Evolutionary conservation across 139 green algal genomes (phyloP).

Genomic region (Volvox reticuliferus): DNA sequence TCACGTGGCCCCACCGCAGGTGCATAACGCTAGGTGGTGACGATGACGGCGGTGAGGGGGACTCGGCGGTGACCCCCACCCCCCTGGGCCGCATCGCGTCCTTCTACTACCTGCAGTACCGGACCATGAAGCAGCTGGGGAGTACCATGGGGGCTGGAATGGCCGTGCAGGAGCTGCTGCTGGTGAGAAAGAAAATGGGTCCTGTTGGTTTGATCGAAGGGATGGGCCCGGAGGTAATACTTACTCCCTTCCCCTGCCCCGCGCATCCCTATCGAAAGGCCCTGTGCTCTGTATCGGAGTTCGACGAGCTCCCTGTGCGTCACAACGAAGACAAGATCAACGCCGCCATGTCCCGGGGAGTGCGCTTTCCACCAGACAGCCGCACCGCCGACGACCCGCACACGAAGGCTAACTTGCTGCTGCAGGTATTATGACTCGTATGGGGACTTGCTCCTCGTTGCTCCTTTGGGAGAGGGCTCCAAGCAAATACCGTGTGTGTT

Average conservation of each 20-base stretch:
- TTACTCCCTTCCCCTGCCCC: not conserved
- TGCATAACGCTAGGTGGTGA: slow-evolving; percentile 52
- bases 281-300: slow-evolving; percentile 89
- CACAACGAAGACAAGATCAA: slow-evolving; percentile 99
- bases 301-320: slow-evolving; percentile 96
- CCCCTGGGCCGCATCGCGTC: slow-evolving; percentile 86
- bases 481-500: too few species aligned
- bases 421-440: slow-evolving; percentile 78
- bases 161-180: slow-evolving; percentile 70
- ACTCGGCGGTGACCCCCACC: slow-evolving; percentile 69
- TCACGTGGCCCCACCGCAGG: not conserved
- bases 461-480: too few species aligned
- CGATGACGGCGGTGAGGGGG: slow-evolving; percentile 75
- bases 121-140: slow-evolving; percentile 85
- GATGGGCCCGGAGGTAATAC: not conserved
- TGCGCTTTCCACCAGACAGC: slow-evolving; percentile 66
- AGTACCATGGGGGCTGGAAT: slow-evolving; percentile 70
- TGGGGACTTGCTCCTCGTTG: too few species aligned
- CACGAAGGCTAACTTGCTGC: slow-evolving; percentile 94
- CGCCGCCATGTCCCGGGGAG: slow-evolving; percentile 26
- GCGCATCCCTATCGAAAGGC: slow-evolving; percentile 46
- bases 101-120: slow-evolving; percentile 97
- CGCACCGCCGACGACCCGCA: slow-evolving; percentile 91
- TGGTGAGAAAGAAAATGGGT: slow-evolving; percentile 16
- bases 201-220: not conserved